These are phyloP conservation scores for Ceratobasidium sp. DNA, from an alignment of 1,284 basidiomycete species.

Conservation along the genomic window DNA sequence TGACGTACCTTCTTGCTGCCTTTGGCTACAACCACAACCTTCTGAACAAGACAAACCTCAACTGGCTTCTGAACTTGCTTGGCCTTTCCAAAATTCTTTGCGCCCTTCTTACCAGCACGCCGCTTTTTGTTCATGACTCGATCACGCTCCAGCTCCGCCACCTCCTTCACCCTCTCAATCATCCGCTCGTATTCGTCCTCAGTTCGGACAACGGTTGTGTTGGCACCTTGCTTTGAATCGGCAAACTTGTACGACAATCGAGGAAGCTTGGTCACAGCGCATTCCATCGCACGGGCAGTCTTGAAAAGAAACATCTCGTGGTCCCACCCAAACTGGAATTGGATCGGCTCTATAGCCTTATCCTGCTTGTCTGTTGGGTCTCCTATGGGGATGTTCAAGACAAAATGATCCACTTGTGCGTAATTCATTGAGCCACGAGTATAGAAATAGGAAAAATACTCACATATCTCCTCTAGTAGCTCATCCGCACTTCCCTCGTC, in stretches of 20 bases:
- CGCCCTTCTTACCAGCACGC: not conserved
- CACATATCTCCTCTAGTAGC: not conserved
- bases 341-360: not conserved
- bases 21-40: not conserved
- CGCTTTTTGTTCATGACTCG: too few species aligned
- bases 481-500: not conserved
- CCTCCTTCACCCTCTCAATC: not conserved
- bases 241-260: not conserved
- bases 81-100: not conserved
- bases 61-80: not conserved
- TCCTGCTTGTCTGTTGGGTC: not conserved
- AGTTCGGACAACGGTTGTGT: not conserved
- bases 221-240: not conserved
- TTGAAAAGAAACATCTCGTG: not conserved
- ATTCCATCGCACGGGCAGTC: not conserved
- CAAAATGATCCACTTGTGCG: not conserved
- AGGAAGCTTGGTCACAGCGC: not conserved
- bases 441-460: not conserved
- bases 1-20: too few species aligned
- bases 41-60: not conserved
- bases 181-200: not conserved
- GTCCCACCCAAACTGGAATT: not conserved
- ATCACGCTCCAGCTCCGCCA: not conserved
- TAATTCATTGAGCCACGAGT: not conserved
- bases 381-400: not conserved